Evolutionary conservation across 1,139 yeast genomes (phyloP), one percentile per base, ranked within the genome.

Genomic region (Pichia sp.): DNA sequence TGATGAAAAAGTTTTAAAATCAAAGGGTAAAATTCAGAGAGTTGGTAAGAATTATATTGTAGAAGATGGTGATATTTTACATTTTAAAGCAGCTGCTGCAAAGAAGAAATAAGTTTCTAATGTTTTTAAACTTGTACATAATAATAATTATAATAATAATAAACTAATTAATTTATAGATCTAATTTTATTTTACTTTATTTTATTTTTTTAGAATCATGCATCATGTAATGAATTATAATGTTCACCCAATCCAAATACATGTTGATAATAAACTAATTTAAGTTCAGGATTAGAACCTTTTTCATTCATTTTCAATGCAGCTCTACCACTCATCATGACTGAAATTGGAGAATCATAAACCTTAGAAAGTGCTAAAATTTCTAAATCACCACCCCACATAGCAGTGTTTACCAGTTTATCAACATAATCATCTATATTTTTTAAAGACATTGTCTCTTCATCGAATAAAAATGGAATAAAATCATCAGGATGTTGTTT

Each of bases 11-110:
- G 76, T 86, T 45, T 96, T 90, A 59, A 85, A 83, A 70, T 83
- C 97, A 49, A 90, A 90, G 50, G 98, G 98, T 70, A 92, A 92
- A 70, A 78, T 92, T 63, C 68, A 78, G 67, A 86, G 78, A 64
- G 92, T 92, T 81, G 99, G 99, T 76, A 94, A 92, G 69, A 97
- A 90, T 56, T 92, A 94, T 64, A 92, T 80, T 53, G 96, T 94
- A 53, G 90, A 82, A 66, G 87, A 82, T 56, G 87, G 97, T 65
- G 97, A 90, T 66, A 76, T 92, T 60, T 81, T 90, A 58, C 90
- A 83, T 72, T 86, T 90, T 75, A 85, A 95, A 75, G 89, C 97
- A 52, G 97, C 94, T 67, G 96, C 95, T 50, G 97, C 97, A 71
- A 90, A 90, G 76, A 79, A 77, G 71, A 73, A 32, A 32, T 32